Evolutionary conservation across 1,284 basidiomycete genomes (phyloP), one percentile per base, ranked within the genome.

Genomic region (Sanguinoderma infundibulare): DNA sequence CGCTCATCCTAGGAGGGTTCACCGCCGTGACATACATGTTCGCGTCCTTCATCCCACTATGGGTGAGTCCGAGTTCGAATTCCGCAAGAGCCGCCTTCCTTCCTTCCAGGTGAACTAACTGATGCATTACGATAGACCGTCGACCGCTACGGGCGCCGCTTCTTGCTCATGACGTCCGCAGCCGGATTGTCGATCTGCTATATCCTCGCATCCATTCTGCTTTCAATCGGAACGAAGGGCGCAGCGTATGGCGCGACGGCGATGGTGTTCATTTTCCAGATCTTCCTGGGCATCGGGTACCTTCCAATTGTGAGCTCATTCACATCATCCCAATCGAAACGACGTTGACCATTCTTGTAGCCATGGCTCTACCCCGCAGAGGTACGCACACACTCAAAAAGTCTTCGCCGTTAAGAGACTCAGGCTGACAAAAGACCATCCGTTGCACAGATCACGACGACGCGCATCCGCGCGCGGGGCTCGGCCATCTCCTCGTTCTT

Each of bases 361-460:
- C 77, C 78, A 22, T 80, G 79, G 79, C 67, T 81, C 28, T 80
- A 80, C 64, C 78, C 78, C 8, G 78, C 79, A 15, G 79, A 79
- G 69, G 77, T 78, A 34, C 34, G n/a, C n/a, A n/a, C 65, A 60
- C 38, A 3, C 22, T 17, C n/a, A n/a, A n/a, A n/a, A n/a, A 30
- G 9, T 8, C 47, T 35, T n/a, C 34, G 35, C 46, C 17, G 17
- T 6, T 40, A 15, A 7, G 17, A n/a, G 2, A 22, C 9, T n/a
- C 9, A 12, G 1, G 20, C 40, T 42, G 9, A 42, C n/a, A n/a
- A n/a, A n/a, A n/a, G n/a, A n/a, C 20, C 22, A n/a, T 22, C 40
- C 4, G 22, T 22, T 12, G 0, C 49, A 39, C 34, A 79, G 77
- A 78, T 79, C 38, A 75, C 74, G n/a, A 79, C 64, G 24, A 65